Evolutionary conservation across 2,329 filamentous ascomycete genomes (phyloP), one percentile per base, ranked within the genome.

Genomic region (Penicillium freii): DNA sequence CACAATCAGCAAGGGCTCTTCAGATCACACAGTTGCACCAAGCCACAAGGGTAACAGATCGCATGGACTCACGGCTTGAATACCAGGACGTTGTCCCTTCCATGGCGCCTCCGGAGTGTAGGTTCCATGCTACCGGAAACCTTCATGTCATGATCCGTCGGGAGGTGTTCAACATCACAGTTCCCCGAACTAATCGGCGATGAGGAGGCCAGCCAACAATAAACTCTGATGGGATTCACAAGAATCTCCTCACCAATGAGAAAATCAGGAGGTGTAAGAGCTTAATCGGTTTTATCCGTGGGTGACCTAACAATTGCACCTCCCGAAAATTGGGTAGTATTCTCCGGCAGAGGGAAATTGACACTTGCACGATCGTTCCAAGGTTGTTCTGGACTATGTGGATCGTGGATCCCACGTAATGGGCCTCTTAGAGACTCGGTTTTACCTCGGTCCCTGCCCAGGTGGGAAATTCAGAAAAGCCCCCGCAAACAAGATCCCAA

Each of bases 61-160:
- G 56, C 46, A 56, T 53, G 33, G 60, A 73, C 73, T 67, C 64
- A 75, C 73, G 72, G 73, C 44, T 71, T 69, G 51, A 75, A 55
- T 38, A 70, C 42, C 54, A 65, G 67, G 51, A 56, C 36, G 55
- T 60, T 62, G 58, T 62, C 61, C 43, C 62, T 66, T 59, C 65
- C 59, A 59, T 59, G 59, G 55, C 60, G 60, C 61, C 56, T 61
- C 40, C 63, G 62, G 55, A 60, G 58, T 58, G 55, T 56, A 60
- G 63, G 56, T 61, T 69, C 66, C 71, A 73, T 73, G 51, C 56
- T 59, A 60, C 56, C 58, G 54, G 51, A 57, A 60, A 57, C 43
- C 45, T 56, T 64, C 60, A 68, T 65, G 57, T 66, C 67, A 65
- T 71, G 60, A 65, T 66, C 65, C 59, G 57, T 55, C 45, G 49